These are phyloP conservation scores for Coprinopsis cinerea DNA, from an alignment of 768 basidiomycete species.

Conservation along the genomic window DNA sequence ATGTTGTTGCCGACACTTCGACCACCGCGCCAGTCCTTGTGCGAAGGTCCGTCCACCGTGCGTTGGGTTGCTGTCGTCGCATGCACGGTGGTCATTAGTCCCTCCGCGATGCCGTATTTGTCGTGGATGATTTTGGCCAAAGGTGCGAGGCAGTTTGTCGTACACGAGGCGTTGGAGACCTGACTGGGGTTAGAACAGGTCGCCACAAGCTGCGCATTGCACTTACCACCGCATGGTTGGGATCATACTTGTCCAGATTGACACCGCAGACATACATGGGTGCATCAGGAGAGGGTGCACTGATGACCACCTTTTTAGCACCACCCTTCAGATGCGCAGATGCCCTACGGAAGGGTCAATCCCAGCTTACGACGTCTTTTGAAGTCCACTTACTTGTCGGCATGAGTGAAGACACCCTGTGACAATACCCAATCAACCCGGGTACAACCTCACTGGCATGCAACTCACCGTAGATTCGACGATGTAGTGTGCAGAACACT, in stretches of 20 bases:
- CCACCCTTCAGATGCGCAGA: conserved; percentile 93
- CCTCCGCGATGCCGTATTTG: conserved; percentile 94
- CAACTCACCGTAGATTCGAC: conserved; percentile 86
- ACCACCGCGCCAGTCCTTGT: conserved; percentile 97
- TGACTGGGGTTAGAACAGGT: conserved; percentile 17
- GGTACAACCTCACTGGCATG: conserved; percentile 11
- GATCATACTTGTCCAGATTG: conserved; percentile 89
- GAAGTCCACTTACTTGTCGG: conserved; percentile 57
- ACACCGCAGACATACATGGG: conserved; percentile 95
- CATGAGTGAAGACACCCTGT: conserved; percentile 95
- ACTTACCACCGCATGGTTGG: conserved; percentile 80
- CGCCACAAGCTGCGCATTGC: not conserved
- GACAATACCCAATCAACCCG: conserved; percentile 14
- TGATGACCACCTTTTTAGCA: conserved; percentile 99
- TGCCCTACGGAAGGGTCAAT: conserved; percentile 46
- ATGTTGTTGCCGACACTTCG: conserved; percentile 97
- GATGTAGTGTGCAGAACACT: conserved; percentile 82
- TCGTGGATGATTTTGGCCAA: conserved; percentile 98
- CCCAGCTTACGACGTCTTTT: conserved; percentile 6
- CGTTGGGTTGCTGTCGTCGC: conserved; percentile 94
- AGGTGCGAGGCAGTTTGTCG: conserved; percentile 99
- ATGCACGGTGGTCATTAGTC: conserved; percentile 98
- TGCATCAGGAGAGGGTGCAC: conserved; percentile 92
- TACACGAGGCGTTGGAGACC: conserved; percentile 99
- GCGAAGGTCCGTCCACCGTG: conserved; percentile 90